Evolutionary conservation across 148 eudicot species (phyloP).

Genomic region (Diospyros lotus): DNA sequence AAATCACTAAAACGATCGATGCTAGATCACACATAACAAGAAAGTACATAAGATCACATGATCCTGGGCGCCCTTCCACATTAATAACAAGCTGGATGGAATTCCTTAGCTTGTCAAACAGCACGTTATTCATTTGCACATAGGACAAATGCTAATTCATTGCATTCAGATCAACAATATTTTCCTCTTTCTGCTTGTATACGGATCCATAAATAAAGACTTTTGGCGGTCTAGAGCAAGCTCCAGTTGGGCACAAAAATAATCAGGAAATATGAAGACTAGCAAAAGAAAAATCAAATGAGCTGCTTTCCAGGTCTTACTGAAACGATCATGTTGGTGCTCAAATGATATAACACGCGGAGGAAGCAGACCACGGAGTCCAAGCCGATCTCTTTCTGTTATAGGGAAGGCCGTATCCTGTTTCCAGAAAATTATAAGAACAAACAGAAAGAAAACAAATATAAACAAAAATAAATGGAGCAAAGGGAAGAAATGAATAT

Average conservation of each 20-base stretch:
- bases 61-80: not conserved
- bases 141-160: not conserved
- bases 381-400: slow-evolving; percentile 97
- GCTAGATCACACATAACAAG: too few species aligned
- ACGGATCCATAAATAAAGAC: not conserved
- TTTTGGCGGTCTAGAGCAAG: not conserved
- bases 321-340: slow-evolving; percentile 91
- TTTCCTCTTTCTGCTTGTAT: not conserved
- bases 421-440: slow-evolving; percentile 12
- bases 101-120: not conserved
- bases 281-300: not conserved
- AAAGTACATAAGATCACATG: not conserved
- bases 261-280: not conserved
- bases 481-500: not conserved
- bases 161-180: not conserved
- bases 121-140: not conserved
- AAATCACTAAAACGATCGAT: too few species aligned
- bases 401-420: slow-evolving; percentile 94
- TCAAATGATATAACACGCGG: slow-evolving; percentile 92
- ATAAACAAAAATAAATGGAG: not conserved
- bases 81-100: not conserved
- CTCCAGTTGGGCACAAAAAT: not conserved
- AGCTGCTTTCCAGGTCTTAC: slow-evolving; percentile 38
- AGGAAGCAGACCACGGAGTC: slow-evolving; percentile 97
- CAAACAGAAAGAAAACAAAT: not conserved